Percentiles rank a stretch among this genome's conserved stretches.
Evolutionary conservation across 768 basidiomycete species (phyloP).

Genomic region (Trametes punicea): DNA sequence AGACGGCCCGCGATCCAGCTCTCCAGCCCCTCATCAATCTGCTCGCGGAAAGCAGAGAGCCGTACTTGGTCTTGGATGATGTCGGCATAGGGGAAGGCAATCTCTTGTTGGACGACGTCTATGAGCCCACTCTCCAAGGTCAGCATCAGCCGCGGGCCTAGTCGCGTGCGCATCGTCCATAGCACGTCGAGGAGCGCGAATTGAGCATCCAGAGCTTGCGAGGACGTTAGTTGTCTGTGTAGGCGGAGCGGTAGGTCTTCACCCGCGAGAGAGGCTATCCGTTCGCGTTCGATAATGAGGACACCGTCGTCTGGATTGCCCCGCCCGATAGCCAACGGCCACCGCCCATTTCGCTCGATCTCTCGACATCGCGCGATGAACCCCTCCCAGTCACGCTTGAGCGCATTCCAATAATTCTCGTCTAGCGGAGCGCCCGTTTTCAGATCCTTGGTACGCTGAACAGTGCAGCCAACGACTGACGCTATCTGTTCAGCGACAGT

Average conservation of each 20-base stretch:
- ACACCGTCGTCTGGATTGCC: slow-evolving; percentile 40
- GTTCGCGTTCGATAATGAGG: slow-evolving; percentile 74
- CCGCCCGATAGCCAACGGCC: slow-evolving; percentile 68
- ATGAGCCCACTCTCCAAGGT: slow-evolving; percentile 56
- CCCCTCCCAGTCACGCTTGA: slow-evolving; percentile 95
- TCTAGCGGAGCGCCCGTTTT: slow-evolving; percentile 79
- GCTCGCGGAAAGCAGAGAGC: slow-evolving; percentile 49
- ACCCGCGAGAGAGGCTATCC: slow-evolving; percentile 56
- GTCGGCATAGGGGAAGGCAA: slow-evolving; percentile 73
- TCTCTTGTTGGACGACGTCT: slow-evolving; percentile 72
- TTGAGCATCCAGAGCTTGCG: slow-evolving; percentile 45
- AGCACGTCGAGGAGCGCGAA: slow-evolving; percentile 57
- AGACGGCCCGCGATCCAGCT: slow-evolving; percentile 62
- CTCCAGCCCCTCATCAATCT: slow-evolving; percentile 55
- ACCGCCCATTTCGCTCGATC: slow-evolving; percentile 81
- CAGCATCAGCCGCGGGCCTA: slow-evolving; percentile 57
- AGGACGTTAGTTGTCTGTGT: slow-evolving; percentile 45
- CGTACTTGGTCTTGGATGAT: slow-evolving; percentile 65
- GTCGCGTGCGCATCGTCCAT: slow-evolving; percentile 58
- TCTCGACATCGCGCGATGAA: slow-evolving; percentile 89
- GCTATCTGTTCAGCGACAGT: slow-evolving; percentile 74
- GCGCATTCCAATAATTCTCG: slow-evolving; percentile 75
- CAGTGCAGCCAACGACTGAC: slow-evolving; percentile 82
- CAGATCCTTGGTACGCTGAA: slow-evolving; percentile 66
- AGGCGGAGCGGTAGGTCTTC: slow-evolving; percentile 69